phyloP scores from a whole-genome alignment of 441 rosid genomes.

The Dalechampia spathulata region DNA sequence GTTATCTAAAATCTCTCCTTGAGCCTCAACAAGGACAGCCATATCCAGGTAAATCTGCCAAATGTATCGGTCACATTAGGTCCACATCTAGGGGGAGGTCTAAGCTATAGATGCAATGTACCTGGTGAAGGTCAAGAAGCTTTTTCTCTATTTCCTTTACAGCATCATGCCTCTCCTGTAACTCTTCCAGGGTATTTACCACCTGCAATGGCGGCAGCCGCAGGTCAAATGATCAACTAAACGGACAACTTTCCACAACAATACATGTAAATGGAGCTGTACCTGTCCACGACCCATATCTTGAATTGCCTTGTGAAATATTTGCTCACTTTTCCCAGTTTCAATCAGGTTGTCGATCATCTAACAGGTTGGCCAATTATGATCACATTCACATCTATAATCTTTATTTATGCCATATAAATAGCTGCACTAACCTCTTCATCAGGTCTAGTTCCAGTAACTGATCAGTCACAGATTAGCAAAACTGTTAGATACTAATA shows the following conservation, averaged over 20 bases:
- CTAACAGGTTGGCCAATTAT: conserved; percentile 31
- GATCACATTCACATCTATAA: conserved; percentile 9
- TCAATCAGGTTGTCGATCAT: conserved; percentile 81
- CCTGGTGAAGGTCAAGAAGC: conserved; percentile 92
- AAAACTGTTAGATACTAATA: conserved; percentile 7
- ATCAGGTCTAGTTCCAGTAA: conserved; percentile 62
- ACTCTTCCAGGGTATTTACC: conserved; percentile 74
- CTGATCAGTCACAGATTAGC: conserved; percentile 28
- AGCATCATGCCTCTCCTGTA: conserved; percentile 95
- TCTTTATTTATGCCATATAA: conserved; percentile 5
- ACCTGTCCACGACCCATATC: conserved; percentile 95
- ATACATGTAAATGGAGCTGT: not conserved
- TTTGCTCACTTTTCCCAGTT: conserved; percentile 92
- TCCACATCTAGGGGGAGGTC: not conserved
- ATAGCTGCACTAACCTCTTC: conserved; percentile 44
- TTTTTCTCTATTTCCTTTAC: conserved; percentile 82
- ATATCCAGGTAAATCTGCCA: conserved; percentile 83
- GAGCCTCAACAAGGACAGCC: conserved; percentile 92
- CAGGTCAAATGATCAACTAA: not conserved
- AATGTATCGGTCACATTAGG: no score
- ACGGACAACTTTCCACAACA: not conserved
- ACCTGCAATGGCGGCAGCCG: conserved; percentile 42
- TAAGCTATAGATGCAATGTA: no score
- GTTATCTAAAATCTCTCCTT: conserved; percentile 86
- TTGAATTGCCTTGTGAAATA: conserved; percentile 85